These are phyloP conservation scores for Botrytis aclada DNA, from an alignment of 2,329 filamentous ascomycete species.

Conservation along the genomic window DNA sequence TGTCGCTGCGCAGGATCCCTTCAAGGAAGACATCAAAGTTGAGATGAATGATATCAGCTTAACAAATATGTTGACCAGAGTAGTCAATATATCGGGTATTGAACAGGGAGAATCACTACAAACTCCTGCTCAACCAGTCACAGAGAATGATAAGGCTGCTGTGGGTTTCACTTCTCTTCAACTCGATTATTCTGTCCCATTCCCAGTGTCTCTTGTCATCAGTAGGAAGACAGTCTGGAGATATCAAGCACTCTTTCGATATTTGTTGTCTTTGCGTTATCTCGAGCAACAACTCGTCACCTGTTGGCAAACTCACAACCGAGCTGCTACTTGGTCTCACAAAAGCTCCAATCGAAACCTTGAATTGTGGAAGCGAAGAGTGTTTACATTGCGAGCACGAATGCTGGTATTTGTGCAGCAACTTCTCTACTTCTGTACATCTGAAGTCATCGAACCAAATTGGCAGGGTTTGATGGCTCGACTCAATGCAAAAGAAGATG, in stretches of 20 bases:
- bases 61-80: constrained; percentile 90
- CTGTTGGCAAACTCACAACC: constrained; percentile 88
- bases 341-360: constrained; percentile 69
- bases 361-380: constrained; percentile 88
- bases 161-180: constrained; percentile 89
- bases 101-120: constrained; percentile 84
- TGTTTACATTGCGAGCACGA: constrained; percentile 85
- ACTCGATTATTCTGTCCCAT: constrained; percentile 90
- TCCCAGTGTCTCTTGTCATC: constrained; percentile 92
- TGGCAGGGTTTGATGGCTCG: constrained; percentile 93
- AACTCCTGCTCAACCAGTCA: constrained; percentile 60
- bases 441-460: constrained; percentile 96
- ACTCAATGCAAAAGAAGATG: constrained; percentile 60
- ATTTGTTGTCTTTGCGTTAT: constrained; percentile 84
- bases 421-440: constrained; percentile 91
- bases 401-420: constrained; percentile 99
- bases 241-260: constrained; percentile 94
- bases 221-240: constrained; percentile 95
- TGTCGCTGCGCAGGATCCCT: constrained; percentile 89
- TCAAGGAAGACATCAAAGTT: constrained; percentile 97
- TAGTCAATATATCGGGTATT: constrained; percentile 94
- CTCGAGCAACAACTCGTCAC: constrained; percentile 82
- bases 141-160: constrained; percentile 80
- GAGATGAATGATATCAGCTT: constrained; percentile 94
- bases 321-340: constrained; percentile 77